These are phyloP conservation scores for Lachnellula cervina DNA, from an alignment of 2,329 filamentous ascomycete genomes.

Conservation along the genomic window DNA sequence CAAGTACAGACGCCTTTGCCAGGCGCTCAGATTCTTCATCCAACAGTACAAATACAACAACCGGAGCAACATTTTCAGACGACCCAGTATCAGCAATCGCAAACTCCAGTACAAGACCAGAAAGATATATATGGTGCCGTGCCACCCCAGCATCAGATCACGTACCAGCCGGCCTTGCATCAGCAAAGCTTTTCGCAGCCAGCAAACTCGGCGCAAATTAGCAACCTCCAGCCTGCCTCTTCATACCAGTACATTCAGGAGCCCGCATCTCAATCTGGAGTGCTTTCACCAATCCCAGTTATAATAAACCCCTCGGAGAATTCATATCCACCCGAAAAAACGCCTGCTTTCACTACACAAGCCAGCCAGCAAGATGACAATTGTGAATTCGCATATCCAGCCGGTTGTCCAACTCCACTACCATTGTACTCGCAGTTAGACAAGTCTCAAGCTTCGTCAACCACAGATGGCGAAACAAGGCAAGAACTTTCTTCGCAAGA, in stretches of 20 bases:
- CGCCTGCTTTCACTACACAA: background rate
- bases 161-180: background rate
- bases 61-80: background rate
- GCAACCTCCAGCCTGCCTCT: background rate
- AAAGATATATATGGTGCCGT: background rate
- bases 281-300: background rate
- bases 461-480: background rate
- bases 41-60: background rate
- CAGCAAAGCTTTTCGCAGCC: background rate
- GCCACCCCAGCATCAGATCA: background rate
- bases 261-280: background rate
- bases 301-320: background rate
- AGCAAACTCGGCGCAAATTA: background rate
- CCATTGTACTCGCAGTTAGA: background rate
- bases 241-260: background rate
- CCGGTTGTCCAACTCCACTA: background rate
- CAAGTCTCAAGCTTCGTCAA: background rate
- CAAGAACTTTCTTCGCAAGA: background rate
- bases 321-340: constrained; percentile 2
- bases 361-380: background rate
- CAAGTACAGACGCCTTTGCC: constrained; percentile 1
- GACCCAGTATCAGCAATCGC: constrained; percentile 5
- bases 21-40: background rate
- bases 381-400: background rate
- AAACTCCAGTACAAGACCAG: background rate